Evolutionary conservation across 2,329 filamentous ascomycete species (phyloP).

Genomic region (Aspergillus tubingensis): DNA sequence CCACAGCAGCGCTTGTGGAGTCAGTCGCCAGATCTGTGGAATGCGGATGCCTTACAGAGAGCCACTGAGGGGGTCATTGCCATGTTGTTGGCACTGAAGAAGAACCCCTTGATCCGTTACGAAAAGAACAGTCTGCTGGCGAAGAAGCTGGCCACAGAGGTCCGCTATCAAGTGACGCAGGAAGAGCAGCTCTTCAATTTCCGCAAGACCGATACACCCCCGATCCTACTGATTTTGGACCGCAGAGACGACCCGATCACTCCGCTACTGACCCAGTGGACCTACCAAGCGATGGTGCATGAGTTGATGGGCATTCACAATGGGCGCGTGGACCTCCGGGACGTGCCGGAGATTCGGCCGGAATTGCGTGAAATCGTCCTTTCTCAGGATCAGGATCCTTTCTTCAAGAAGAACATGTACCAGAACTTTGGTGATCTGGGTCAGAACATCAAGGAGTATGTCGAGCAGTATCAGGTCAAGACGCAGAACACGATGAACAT

Average conservation of each 20-base stretch:
- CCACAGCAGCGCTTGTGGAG: conserved; percentile 80
- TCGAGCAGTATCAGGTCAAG: conserved; percentile 96
- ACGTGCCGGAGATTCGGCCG: conserved; percentile 78
- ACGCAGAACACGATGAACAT: conserved; percentile 96
- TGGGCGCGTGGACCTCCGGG: conserved; percentile 84
- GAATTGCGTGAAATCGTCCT: conserved; percentile 93
- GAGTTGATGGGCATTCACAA: conserved; percentile 92
- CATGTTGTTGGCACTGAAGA: conserved; percentile 84
- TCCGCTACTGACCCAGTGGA: conserved; percentile 94
- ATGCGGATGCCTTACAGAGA: conserved; percentile 81
- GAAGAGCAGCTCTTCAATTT: conserved; percentile 98
- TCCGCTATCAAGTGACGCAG: conserved; percentile 89
- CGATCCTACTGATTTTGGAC: conserved; percentile 87
- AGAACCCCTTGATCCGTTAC: conserved; percentile 92
- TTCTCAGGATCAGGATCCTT: conserved; percentile 95
- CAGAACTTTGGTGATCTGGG: conserved; percentile 95
- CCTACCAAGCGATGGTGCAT: conserved; percentile 99
- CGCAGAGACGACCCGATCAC: conserved; percentile 93
- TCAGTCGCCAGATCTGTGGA: conserved; percentile 81
- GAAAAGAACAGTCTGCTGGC: conserved; percentile 86
- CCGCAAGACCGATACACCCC: conserved; percentile 88
- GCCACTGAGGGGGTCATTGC: conserved; percentile 86
- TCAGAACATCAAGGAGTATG: conserved; percentile 97
- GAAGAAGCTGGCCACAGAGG: conserved; percentile 90
- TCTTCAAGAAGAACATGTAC: conserved; percentile 99